A percentile compares a stretch with the other conserved stretches of the same genome.
Conservation (phyloP, 345 rosid genomes). For the Pugionium cornutum region DNA sequence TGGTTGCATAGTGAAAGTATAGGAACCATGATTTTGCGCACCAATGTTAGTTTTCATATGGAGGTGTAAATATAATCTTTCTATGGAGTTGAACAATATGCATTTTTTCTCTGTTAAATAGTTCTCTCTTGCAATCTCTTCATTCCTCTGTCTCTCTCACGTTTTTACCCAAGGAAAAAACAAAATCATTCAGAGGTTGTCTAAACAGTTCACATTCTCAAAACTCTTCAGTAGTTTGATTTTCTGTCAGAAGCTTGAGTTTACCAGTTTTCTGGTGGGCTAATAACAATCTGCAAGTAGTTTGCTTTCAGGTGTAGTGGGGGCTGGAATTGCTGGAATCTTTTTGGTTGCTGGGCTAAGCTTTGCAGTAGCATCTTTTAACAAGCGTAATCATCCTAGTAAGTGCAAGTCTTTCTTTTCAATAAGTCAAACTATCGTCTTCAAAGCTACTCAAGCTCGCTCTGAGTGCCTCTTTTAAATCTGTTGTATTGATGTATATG, state of each 20-base stretch:
- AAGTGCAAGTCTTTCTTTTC: constrained; percentile 34
- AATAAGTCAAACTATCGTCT: no score
- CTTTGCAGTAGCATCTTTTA: constrained; percentile 60
- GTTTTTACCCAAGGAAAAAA: neutral
- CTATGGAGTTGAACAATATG: neutral
- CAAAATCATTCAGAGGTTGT: neutral
- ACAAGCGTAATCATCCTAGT: constrained; percentile 60
- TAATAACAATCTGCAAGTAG: constrained; percentile 69
- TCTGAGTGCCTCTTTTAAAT: neutral
- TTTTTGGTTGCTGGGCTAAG: constrained; percentile 58
- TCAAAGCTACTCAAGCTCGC: neutral
- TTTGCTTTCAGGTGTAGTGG: constrained; percentile 77
- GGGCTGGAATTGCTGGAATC: constrained; percentile 74
- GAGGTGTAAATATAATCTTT: neutral
- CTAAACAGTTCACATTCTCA: neutral
- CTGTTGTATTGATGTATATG: constrained; percentile 3
- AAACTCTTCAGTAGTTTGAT: neutral
- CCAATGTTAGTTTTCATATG: neutral
- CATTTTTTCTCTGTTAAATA: neutral
- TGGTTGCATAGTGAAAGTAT: neutral
- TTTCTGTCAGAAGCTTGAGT: constrained; percentile 20
- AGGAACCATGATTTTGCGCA: neutral
- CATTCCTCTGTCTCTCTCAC: neutral
- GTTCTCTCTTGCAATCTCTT: neutral
- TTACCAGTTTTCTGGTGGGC: constrained; percentile 47